Base-by-base conservation (phyloP, 306 rosid genomes). In the Citrullus mucosospermus region DNA sequence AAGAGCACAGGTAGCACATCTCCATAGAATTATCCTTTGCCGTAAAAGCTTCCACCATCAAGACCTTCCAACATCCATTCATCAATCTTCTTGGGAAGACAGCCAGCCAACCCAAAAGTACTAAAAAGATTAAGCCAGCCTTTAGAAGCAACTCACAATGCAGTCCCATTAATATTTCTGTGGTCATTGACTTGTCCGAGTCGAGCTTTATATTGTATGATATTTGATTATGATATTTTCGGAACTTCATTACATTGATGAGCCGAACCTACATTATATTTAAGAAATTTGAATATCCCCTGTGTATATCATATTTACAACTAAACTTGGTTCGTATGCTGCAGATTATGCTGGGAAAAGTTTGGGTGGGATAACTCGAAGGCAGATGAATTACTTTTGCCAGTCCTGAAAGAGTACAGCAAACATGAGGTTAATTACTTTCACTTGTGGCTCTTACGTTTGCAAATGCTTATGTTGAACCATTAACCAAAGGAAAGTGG, bases 331-430 rank as follows among this genome's bases (percentile, higher is more conserved):
- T 83, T 20, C 74, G 79, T 80, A 61, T 78, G 78, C 48, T 48
- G 67, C 89, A 94, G 98, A 87, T 88, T 94, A 82, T 94, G 98
- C 81, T 94, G 93, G 92, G 98, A 92, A 83, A 94, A 90, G 87
- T 94, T 94, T 81, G 94, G 97, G 65, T 94, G 98, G 98, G 87
- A 85, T 71, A 86, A 75, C 86, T 91, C 86, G 82, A 94, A 92
- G 90, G 86, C 89, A 56, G 98, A 94, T 89, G 98, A 92, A 65
- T 85, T 94, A 82, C 78, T 94, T 22, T 66, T 94, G 68, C 97
- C 98, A 20, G 98, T 94, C 82, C 78, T 94, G 83, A 92, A 89
- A 81, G 93, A 94, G 83, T 92, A 94, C 81, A 80, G 82, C 84
- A 94, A 89, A 82, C 93, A 36, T 3, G 98, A 92, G 98, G 97